Conservation (phyloP, 768 basidiomycete species). For the Gymnopilus dilepis region DNA sequence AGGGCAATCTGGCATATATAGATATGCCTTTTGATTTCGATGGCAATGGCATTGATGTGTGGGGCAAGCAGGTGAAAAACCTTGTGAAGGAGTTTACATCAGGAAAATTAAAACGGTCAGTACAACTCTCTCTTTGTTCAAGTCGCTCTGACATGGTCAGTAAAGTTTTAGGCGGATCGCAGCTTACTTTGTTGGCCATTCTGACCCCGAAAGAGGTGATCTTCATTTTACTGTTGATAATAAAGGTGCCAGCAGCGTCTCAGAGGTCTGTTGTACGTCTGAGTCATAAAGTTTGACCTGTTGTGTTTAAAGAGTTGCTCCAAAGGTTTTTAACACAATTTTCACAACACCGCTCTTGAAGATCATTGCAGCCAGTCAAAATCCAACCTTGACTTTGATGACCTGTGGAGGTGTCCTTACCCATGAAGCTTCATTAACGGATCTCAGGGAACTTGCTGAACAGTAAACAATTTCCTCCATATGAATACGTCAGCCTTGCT, state of each 20-base stretch:
- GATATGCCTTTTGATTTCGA: not conserved
- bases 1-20: not conserved
- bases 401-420: not conserved
- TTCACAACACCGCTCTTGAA: not conserved
- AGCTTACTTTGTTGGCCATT: not conserved
- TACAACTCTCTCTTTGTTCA: not conserved
- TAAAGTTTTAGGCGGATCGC: not conserved
- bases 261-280: not conserved
- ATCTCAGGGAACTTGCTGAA: not conserved
- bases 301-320: not conserved
- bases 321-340: not conserved
- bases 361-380: not conserved
- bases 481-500: not conserved
- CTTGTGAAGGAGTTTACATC: not conserved
- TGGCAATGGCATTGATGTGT: not conserved
- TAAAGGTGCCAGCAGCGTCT: not conserved
- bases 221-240: not conserved
- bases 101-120: not conserved
- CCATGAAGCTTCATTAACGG: not conserved
- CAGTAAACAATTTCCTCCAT: not conserved
- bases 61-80: not conserved
- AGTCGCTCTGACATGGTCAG: not conserved
- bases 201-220: not conserved
- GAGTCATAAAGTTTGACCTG: no score
- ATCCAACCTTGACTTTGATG: not conserved